Evolutionary conservation across 106 monocot genomes (phyloP), one percentile per base, ranked within the genome.

Genomic region (Dioscorea dumetorum): DNA sequence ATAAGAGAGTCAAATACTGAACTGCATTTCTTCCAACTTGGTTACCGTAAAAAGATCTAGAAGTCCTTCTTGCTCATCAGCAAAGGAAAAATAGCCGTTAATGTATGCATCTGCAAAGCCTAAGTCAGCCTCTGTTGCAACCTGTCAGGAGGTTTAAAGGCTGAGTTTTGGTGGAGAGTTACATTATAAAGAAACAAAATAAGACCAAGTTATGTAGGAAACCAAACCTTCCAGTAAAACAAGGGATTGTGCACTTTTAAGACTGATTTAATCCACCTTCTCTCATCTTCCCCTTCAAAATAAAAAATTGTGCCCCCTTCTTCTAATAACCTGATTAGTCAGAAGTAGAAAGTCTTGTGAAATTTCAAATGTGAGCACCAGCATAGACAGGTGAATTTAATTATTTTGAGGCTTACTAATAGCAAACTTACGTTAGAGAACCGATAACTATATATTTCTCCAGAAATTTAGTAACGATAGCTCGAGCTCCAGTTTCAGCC

Each of bases 41-140:
- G 6, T 73, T 80, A 94, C 86, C 89, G 86, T 24, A 31, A 92
- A 75, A 70, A 91, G 75, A 74, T 93, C 71, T 24, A 90, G 77
- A 74, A 99, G 97, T 54, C 92, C 97, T 53, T 99, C 80, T 78
- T 84, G 33, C 72, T 81, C 52, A 70, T 99, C 92, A 54, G 81
- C 87, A 68, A 99, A 87, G 18, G 92, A 90, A 48, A 90, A 85
- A 51, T 84, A 85, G 24, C 97, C 87, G 75, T 89, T 85, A 76
- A 99, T 90, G 53, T 85, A 99, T 49, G 92, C 84, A 90, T 99
- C 97, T 66, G 97, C 97, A 70, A 99, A 74, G 59, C 97, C 97
- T 72, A 99, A 70, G 75, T 99, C 97, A 74, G 97, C 97, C 80
- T 90, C 76, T 28, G 89, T 83, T 57, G 97, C 87, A 73, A 99